Conservation (phyloP, 208 protist genomes). For the Endotrypanum monterogeii region DNA sequence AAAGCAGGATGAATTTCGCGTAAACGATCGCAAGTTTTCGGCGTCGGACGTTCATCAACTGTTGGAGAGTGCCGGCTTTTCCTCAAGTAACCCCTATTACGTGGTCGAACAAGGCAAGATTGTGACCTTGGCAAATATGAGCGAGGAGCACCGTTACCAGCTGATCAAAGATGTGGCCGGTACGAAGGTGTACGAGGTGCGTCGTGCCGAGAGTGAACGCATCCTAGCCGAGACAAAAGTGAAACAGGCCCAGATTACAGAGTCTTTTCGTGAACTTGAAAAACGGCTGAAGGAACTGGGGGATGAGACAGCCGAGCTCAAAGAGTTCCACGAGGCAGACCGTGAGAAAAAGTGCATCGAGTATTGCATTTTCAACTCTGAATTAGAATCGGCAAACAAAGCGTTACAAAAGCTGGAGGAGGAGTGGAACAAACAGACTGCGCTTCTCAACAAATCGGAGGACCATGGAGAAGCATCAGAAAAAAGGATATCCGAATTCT, state of each 20-base stretch:
- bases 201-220: conserved; percentile 91
- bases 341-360: conserved; percentile 90
- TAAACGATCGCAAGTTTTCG: conserved; percentile 96
- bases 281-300: conserved; percentile 95
- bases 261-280: conserved; percentile 93
- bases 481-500: conserved; percentile 38
- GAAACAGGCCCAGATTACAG: conserved; percentile 88
- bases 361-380: conserved; percentile 88
- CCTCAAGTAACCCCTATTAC: conserved; percentile 99
- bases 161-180: conserved; percentile 99
- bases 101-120: conserved; percentile 99
- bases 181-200: conserved; percentile 97
- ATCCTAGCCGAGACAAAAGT: conserved; percentile 94
- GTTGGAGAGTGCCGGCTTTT: conserved; percentile 98
- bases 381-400: conserved; percentile 65
- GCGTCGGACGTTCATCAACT: conserved; percentile 94
- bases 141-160: conserved; percentile 94
- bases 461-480: conserved; percentile 50
- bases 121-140: conserved; percentile 95
- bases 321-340: conserved; percentile 92
- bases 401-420: conserved; percentile 55
- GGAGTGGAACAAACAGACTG: conserved; percentile 46
- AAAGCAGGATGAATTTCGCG: conserved; percentile 99
- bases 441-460: conserved; percentile 46
- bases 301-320: conserved; percentile 94